Percentiles rank a stretch among this genome's conserved stretches.
phyloP scores from a whole-genome alignment of 106 monocot genomes.

The Apostasia shenzhenica region DNA sequence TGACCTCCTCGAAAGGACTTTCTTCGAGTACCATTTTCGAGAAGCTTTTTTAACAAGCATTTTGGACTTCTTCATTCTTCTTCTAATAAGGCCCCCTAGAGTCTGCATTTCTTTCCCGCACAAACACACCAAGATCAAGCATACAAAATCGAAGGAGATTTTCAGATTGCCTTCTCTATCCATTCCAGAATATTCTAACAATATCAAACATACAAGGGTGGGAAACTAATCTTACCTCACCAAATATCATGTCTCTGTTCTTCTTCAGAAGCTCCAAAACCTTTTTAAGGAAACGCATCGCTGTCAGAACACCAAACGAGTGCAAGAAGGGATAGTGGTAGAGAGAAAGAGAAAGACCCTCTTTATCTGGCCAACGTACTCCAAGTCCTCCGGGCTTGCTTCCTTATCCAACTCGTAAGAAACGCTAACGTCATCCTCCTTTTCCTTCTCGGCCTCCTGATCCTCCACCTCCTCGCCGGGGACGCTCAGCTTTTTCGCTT shows the following conservation, averaged over 20 bases:
- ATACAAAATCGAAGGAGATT: no score
- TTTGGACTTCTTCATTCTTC: no score
- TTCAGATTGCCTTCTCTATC: no score
- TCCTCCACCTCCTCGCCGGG: conserved; percentile 15
- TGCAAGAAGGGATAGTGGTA: not conserved
- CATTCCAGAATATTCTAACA: no score
- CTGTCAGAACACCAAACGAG: not conserved
- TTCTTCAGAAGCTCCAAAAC: conserved; percentile 77
- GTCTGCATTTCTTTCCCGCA: no score
- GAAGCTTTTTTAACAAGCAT: no score
- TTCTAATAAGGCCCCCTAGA: no score
- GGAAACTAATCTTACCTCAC: conserved; percentile 44
- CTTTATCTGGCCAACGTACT: conserved; percentile 50
- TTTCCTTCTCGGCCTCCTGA: not conserved
- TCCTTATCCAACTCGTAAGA: conserved; percentile 15
- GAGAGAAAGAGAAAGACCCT: conserved; percentile 17
- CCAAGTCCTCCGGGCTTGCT: conserved; percentile 56
- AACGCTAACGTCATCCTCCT: not conserved
- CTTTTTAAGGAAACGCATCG: conserved; percentile 16
- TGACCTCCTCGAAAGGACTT: no score
- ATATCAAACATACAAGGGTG: not conserved
- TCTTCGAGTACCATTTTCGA: no score
- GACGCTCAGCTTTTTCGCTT: conserved; percentile 17
- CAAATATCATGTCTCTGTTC: conserved; percentile 87
- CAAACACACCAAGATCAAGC: no score